A percentile compares a stretch with the other conserved stretches of the same genome.
These are phyloP conservation scores for Cladosporium sp. DNA, from an alignment of 2,329 filamentous ascomycete genomes.

Conservation along the genomic window DNA sequence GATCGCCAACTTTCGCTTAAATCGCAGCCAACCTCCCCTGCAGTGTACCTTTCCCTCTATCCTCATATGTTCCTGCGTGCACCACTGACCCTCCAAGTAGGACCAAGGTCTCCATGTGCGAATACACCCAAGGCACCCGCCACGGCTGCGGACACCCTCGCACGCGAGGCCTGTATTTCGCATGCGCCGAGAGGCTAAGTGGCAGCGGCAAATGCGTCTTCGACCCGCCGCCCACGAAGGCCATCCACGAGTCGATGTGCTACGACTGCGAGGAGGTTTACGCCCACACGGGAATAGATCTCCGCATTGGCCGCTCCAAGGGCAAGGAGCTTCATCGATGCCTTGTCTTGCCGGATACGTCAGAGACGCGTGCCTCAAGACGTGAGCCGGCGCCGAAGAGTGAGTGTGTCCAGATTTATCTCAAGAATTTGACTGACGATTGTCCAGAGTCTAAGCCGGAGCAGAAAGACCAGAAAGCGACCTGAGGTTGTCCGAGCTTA, in stretches of 20 bases:
- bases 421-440: no score
- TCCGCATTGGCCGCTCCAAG: no score
- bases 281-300: no score
- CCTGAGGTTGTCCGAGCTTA: no score
- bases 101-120: neutral
- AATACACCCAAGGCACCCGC: neutral
- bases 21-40: no score
- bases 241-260: neutral
- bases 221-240: no score
- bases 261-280: neutral
- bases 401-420: neutral
- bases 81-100: neutral
- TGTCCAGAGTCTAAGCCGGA: no score
- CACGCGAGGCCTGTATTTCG: neutral
- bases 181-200: neutral
- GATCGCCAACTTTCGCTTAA: no score
- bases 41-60: no score
- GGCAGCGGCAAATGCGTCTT: neutral
- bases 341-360: neutral
- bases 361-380: neutral
- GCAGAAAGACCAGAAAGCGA: no score
- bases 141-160: constrained; percentile 2
- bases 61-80: no score
- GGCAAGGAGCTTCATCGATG: no score
- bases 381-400: neutral